Evolutionary conservation across 2,329 filamentous ascomycete species (phyloP), one percentile per base, ranked within the genome.

Genomic region (Calonectria honghensis): DNA sequence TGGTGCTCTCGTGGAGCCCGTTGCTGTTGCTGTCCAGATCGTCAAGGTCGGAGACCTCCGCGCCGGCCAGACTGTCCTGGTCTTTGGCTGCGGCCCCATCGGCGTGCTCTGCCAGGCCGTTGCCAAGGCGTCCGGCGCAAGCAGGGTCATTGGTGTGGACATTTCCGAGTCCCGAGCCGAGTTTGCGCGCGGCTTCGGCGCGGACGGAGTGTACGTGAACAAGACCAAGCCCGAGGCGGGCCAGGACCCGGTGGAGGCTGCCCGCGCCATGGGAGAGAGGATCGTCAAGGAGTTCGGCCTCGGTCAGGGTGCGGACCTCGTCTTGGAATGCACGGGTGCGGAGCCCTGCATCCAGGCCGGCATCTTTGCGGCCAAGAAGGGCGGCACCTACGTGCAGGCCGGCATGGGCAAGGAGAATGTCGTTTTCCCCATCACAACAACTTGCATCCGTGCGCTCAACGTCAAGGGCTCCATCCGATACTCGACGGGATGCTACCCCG

Each of bases 401-500:
- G 89, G 89, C 1, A 88, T 90, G 87, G 88, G 88, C 1, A 85
- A 84, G 32, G 86, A 88, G 83, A 89, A 88, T 63, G 85, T 91
- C 16, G 79, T 85, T 0, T 90, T 90, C 69, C 89, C 89, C 0
- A 90, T 91, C 71, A 88, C 86, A 0, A 85, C 85, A 0, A 85
- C 86, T 2, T 90, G 88, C 73, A 88, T 88, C 72, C 84, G 86
- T 6, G 89, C 84, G 0, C 78, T 91, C 61, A 87, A 81, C 4
- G 83, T 90, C 74, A 86, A 88, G 68, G 90, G 89, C 2, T 89
- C 86, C 0, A 89, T 91, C 67, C 84, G 89, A 3, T 91, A 91
- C 73, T 86, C 84, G 5, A 82, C 85, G 0, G 89, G 89, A 0
- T 88, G 86, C 75, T 91, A 90, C 78, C 85, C 88, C 0, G 78